Percentiles rank a stretch among this genome's conserved stretches.
These are phyloP conservation scores for Aegilops longissima DNA, from an alignment of 176 grass and related monocot genomes.

Conservation along the genomic window DNA sequence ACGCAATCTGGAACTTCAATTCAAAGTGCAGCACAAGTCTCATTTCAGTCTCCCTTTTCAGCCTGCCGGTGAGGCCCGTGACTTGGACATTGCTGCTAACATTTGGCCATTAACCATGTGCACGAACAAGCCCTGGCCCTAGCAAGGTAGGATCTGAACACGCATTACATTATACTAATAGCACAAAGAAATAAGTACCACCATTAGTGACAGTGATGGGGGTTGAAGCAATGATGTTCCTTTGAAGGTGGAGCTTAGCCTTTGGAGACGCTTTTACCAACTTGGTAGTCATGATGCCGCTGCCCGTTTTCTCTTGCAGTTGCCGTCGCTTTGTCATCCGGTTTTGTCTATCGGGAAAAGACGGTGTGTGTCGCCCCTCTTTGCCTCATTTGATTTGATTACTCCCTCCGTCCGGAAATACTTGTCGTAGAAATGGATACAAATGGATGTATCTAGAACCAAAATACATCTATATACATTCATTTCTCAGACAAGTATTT, in stretches of 20 bases:
- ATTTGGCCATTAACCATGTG: slow-evolving; percentile 10
- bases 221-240: slow-evolving; percentile 41
- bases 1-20: not conserved
- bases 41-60: not conserved
- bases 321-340: slow-evolving; percentile 20
- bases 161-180: not conserved
- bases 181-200: slow-evolving; percentile 38
- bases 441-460: no score
- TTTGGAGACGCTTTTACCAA: slow-evolving; percentile 40
- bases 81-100: slow-evolving; percentile 13
- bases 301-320: slow-evolving; percentile 19
- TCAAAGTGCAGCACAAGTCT: slow-evolving; percentile 11
- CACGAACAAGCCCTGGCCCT: not conserved
- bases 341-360: not conserved
- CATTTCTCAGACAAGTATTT: no score
- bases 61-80: slow-evolving; percentile 31
- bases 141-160: not conserved
- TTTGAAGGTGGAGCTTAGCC: slow-evolving; percentile 31
- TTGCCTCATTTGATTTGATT: not conserved
- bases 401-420: no score
- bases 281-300: slow-evolving; percentile 16
- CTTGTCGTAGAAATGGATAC: no score
- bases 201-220: slow-evolving; percentile 9
- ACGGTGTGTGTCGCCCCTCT: no score
- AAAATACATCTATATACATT: no score